Evolutionary conservation across 768 basidiomycete genomes (phyloP), one percentile per base, ranked within the genome.

Genomic region (Calvatia gigantea): DNA sequence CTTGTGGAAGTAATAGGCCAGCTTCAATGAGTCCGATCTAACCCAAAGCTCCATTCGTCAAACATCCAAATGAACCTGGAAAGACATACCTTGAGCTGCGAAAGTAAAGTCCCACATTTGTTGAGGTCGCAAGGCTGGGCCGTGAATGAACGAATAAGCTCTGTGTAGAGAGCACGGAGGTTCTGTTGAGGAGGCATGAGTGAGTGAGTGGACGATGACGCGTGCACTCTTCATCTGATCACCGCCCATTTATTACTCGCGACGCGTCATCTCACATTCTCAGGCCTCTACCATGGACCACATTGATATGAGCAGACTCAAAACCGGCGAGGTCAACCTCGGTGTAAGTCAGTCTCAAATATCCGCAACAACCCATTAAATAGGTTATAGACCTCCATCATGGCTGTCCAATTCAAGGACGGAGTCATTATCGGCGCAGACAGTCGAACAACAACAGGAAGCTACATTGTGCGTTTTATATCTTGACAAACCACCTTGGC

Each of bases 371-470:
- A 38, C 48, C 31, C 29, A 27, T 41, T 31, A 28, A 44, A 53
- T 56, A 32, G 42, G 21, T 15, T 35, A 4, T 64, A 98, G 93
- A 99, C 96, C 54, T 98, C 96, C 39, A 98, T 99, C 70, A 98
- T 98, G 95, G 96, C 97, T 51, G 95, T 98, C 60, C 92, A 94
- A 65, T 99, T 99, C 76, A 79, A 92, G 31, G 86, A 85, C 28
- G 97, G 97, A 35, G 97, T 99, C 57, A 86, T 99, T 62, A 85
- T 98, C 58, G 97, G 97, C 39, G 97, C 97, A 61, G 97, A 99
- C 76, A 91, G 89, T 81, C 83, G 96, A 57, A 99, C 96, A 58
- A 98, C 97, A 0, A 95, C 92, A 6, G 97, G 96, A 61, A 87
- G 86, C 74, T 98, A 97, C 73, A 96, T 97, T 68, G 96, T 94